Base-by-base conservation (phyloP, 306 rosid species). In the Hylodesmum podocarpum region DNA sequence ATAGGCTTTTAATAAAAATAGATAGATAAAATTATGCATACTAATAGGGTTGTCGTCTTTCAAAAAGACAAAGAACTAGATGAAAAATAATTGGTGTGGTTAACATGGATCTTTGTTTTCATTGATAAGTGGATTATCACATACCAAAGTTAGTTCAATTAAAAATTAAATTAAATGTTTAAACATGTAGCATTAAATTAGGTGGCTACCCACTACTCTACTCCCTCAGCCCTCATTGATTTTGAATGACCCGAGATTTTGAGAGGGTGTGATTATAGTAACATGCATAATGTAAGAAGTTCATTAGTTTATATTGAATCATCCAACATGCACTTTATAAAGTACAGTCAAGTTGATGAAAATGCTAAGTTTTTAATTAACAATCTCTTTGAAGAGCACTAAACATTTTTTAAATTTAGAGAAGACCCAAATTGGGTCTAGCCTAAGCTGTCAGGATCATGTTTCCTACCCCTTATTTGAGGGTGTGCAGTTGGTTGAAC, bases 361-460 rank as follows among this genome's bases (percentile, higher is more conserved):
- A 57, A 43, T 33, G 53, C 24, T 11, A 47, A 47, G 14, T 47
- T 46, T 58, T 69, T 15, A 24, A 59, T 47, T 34, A 46, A 34
- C n/a, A 46, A 47, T 69, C 4, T 1, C 2, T 36, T 70, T 15
- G 21, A 53, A 53, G 65, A 22, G 50, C 29, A 77, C 49, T 34
- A 46, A 12, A 37, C 24, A 39, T 51, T 58, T 24, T 6, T 24
- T 5, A 61, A 43, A 3, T 18, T 25, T 43, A 28, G 46, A 44
- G 50, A 47, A 62, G 59, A 46, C 27, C 37, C 47, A 64, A 64
- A 12, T 65, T 54, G 63, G 18, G 53, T 9, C 5, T 51, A 2
- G 7, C 61, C 33, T 66, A 80, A 66, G 88, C 83, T 85, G 91
- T 66, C 81, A 70, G 12, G 85, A 65, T 43, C 77, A 77, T 40